Base-by-base conservation (phyloP, 768 basidiomycete species). In the Kwoniella shandongensis region DNA sequence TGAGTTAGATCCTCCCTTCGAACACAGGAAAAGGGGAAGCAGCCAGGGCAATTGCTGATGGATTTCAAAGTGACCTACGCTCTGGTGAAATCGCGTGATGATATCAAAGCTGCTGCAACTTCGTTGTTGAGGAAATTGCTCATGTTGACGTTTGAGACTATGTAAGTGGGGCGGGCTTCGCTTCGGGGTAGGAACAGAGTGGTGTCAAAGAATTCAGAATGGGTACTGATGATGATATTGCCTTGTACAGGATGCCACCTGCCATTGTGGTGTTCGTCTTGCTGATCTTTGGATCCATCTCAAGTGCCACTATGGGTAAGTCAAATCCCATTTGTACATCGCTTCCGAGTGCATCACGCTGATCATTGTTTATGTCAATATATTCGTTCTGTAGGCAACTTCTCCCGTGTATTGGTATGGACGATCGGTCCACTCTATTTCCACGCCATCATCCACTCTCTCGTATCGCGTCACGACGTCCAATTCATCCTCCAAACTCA, bases 361-460 rank as follows among this genome's bases (percentile, higher is more conserved):
- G 26, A 8, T 23, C 45, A 7, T 4, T n/a, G 18, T 46, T 20
- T 10, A 22, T 46, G n/a, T 23, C n/a, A n/a, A n/a, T n/a, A n/a
- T n/a, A n/a, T n/a, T n/a, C n/a, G n/a, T n/a, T n/a, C n/a, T n/a
- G n/a, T n/a, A 53, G 51, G 44, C 25, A 57, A 57, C 48, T 57
- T 57, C 42, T 50, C 48, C 39, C 39, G 56, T 20, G 56, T 51
- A 4, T 13, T 51, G 18, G 41, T 44, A 12, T 57, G 56, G 56
- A 42, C 18, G 10, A 45, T 51, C 25, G 56, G 56, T 8, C 56
- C 56, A 26, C 20, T 51, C 6, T 57, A 57, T 39, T 57, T 57
- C 49, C 56, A 57, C 32, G 35, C 56, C 4, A 57, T 57, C 49
- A 18, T 57, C 10, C 49, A 57, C 22, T 50, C 48, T 13, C 48